Base-by-base conservation (phyloP, 768 basidiomycete species). In the Serendipita sp. region DNA sequence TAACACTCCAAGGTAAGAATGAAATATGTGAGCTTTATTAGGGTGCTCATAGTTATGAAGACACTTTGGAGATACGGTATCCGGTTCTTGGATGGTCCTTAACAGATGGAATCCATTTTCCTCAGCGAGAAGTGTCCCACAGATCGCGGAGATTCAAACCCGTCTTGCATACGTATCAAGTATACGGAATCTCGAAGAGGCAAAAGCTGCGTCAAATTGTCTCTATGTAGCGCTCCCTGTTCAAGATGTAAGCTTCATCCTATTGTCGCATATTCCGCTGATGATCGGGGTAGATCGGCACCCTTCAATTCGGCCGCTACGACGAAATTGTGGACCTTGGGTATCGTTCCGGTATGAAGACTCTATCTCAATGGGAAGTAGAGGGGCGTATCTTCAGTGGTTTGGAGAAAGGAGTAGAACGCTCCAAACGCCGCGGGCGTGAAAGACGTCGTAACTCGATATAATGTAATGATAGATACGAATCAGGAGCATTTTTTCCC, bases 101-200 rank as follows among this genome's bases (percentile, higher is more conserved):
- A 97, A 96, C 72, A 78, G 91, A 62, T 97, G 84, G 86, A 94
- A 93, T 70, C 92, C 92, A 0, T 93, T 93, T 71, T 88, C 88
- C 3, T 83, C 79, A 70, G 82, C 84, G 37, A 78, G 81, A 64
- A 83, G 80, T 64, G 81, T 95, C 16, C 93, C 93, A 37, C 85
- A 87, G 13, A 91, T 95, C 69, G 88, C 93, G 11, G 92, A 95
- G 72, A 92, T 96, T 64, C 93, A 95, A 74, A 86, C 87, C 72
- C 84, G 96, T 13, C 79, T 99, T 53, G 91, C 95, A 62, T 99
- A 98, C 72, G 94, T 97, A 1, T 95, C 96, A 68, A 92, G 91
- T 67, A 93, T 97, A 36, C 90, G 85, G 70, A 95, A 91, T 0
- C 77, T 98, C 4, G 93, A 96, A 73, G 93, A 95, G 67, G 94